Evolutionary conservation across 1,284 basidiomycete species (phyloP), one percentile per base, ranked within the genome.

Genomic region (Athelia sp.): DNA sequence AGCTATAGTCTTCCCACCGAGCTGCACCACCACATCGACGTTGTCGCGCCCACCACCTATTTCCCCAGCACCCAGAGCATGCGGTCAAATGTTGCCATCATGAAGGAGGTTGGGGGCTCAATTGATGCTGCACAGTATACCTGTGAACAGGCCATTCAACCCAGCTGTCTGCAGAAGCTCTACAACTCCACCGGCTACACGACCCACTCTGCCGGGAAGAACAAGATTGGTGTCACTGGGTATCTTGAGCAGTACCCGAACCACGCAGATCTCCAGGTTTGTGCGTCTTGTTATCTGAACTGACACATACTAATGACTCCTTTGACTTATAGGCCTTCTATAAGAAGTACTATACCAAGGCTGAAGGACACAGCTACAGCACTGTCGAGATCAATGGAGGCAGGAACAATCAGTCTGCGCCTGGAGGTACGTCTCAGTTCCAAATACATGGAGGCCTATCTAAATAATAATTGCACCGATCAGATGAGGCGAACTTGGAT

Each of bases 361-460:
- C 82, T 13, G 65, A 65, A 26, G 72, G 73, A 21, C 69, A 71
- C 14, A 74, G 63, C 6, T 85, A 81, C 61, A 73, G 69, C 9
- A 78, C 75, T 47, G 72, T 79, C 22, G 67, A 64, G 42, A 71
- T 87, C 23, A 79, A 85, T 50, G 79, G 77, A n/a, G 84, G 83
- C 15, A 62, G 62, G 2, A 76, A 86, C 58, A 58, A 77, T 56
- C 83, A 88, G 63, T 71, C 49, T 19, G 58, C 72, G 2, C 78
- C 84, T 29, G 84, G 82, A 83, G 67, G 26, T 29, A 4, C 26
- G 26, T 13, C 4, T 29, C 13, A 6, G 13, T 29, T 29, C 13
- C 26, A 13, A 29, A 4, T 29, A 6, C 13, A 4, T 29, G 4
- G 4, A 13, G 26, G 26, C 26, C 13, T 29, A n/a, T n/a, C n/a